Evolutionary conservation across 2,329 filamentous ascomycete species (phyloP), one percentile per base, ranked within the genome.

Genomic region (Apiospora sp.): DNA sequence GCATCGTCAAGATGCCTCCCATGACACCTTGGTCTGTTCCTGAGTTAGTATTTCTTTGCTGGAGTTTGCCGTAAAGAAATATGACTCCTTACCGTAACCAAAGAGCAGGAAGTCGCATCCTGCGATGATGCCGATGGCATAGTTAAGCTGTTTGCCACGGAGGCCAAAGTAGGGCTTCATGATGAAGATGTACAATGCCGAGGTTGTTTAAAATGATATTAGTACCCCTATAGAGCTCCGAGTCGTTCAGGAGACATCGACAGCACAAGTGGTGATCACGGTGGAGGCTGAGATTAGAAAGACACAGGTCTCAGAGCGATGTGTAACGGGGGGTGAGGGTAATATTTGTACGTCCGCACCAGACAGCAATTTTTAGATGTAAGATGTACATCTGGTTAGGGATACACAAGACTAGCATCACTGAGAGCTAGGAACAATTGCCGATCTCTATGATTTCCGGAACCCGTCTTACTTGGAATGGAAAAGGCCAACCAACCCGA

Each of bases 1-100:
- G 83, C 77, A 95, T 87, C 3, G 92, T 94, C 72, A 96, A 84
- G 75, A 96, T 90, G 72, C 91, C 91, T 67, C 92, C 93, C 87
- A 93, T 94, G 13, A 94, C 92, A 79, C 92, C 91, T 82, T 93
- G 92, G 80, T 94, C 92, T 91, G 87, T 14, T n/a, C 10, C 43
- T 30, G 69, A 27, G 24, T 61, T 34, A 61, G n/a, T 44, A 19
- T 10, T 27, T 0, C 19, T 12, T 61, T 48, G 5, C 41, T 22
- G 19, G 68, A 64, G 34, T 46, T 46, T 7, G 22, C 22, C 30
- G 22, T 22, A 43, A n/a, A 22, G n/a, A 3, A 27, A 13, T 58
- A 41, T 43, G 16, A 22, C 24, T 69, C 68, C 81, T 69, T 81
- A 89, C 87, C 87, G 71, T 88, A 89, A 74, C 87, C 87, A 75